These are phyloP conservation scores for Hypomontagnella monticulosa DNA, from an alignment of 495 filamentous ascomycete species.

Conservation along the genomic window DNA sequence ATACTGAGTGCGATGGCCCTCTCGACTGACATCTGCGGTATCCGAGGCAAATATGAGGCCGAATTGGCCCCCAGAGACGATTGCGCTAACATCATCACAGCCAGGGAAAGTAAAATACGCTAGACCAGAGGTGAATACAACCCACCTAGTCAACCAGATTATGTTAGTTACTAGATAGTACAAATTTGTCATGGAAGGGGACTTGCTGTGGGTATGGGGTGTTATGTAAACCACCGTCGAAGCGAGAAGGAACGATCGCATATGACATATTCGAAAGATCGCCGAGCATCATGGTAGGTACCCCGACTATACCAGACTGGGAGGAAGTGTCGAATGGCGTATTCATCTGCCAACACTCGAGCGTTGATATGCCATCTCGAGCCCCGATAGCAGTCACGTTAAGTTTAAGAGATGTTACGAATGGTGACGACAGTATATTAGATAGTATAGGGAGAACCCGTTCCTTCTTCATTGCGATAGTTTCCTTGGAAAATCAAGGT, in stretches of 20 bases:
- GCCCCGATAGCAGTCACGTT: slow-evolving; percentile 46
- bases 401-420: slow-evolving; percentile 20
- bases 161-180: not conserved
- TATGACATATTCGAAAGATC: slow-evolving; percentile 51
- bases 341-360: slow-evolving; percentile 66
- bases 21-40: slow-evolving; percentile 55
- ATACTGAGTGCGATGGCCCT: slow-evolving; percentile 61
- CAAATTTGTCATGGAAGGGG: not conserved
- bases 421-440: not conserved
- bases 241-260: slow-evolving; percentile 53
- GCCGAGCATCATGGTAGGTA: slow-evolving; percentile 49
- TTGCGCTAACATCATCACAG: slow-evolving; percentile 48
- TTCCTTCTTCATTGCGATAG: not conserved
- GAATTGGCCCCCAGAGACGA: slow-evolving; percentile 55
- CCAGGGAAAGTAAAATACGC: slow-evolving; percentile 62
- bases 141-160: slow-evolving; percentile 53
- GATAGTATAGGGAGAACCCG: not conserved
- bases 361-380: slow-evolving; percentile 49
- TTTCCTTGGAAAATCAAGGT: too few relatives aligned
- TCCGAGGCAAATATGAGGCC: slow-evolving; percentile 62
- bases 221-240: slow-evolving; percentile 62
- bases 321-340: slow-evolving; percentile 53
- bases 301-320: slow-evolving; percentile 56
- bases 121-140: slow-evolving; percentile 60
- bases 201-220: slow-evolving; percentile 62